Conservation (phyloP, 116 monocot genomes). For the Cymodocea nodosa region DNA sequence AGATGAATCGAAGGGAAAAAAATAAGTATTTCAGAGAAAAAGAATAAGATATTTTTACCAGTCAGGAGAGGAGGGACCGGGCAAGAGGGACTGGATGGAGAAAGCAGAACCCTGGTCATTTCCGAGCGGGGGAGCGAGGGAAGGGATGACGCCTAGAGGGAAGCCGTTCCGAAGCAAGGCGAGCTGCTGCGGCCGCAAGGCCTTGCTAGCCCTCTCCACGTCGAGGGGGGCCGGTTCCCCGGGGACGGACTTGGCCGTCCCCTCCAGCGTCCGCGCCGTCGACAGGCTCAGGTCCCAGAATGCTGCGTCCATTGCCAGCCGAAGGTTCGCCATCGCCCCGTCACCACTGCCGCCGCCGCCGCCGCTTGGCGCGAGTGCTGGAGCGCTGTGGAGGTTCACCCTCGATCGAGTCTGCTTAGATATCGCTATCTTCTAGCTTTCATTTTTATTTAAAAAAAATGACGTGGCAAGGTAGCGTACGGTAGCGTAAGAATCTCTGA, state of each 20-base stretch:
- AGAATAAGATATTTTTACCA: conserved; percentile 13
- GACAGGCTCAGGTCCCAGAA: conserved; percentile 59
- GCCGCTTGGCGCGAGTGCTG: no score
- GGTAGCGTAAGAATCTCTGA: no score
- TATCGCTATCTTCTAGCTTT: no score
- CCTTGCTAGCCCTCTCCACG: conserved; percentile 35
- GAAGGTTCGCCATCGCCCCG: conserved; percentile 36
- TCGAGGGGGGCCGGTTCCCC: conserved; percentile 42
- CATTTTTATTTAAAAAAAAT: no score
- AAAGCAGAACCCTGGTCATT: conserved; percentile 45
- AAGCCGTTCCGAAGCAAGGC: conserved; percentile 40
- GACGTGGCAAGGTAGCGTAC: no score
- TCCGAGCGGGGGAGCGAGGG: conserved; percentile 23
- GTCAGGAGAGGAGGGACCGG: conserved; percentile 18
- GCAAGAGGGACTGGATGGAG: conserved; percentile 43
- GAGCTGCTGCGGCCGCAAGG: conserved; percentile 51
- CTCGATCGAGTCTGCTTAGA: no score
- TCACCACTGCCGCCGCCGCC: not conserved
- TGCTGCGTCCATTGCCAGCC: conserved; percentile 72
- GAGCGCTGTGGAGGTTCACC: no score
- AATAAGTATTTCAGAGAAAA: not conserved
- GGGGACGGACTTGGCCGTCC: conserved; percentile 37
- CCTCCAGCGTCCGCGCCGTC: conserved; percentile 41
- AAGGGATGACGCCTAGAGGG: conserved; percentile 53
- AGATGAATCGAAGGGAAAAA: not conserved